Percentiles rank a stretch among this genome's conserved stretches.
These are phyloP conservation scores for Phalaenopsis equestris DNA, from an alignment of 106 monocot species.

Conservation along the genomic window DNA sequence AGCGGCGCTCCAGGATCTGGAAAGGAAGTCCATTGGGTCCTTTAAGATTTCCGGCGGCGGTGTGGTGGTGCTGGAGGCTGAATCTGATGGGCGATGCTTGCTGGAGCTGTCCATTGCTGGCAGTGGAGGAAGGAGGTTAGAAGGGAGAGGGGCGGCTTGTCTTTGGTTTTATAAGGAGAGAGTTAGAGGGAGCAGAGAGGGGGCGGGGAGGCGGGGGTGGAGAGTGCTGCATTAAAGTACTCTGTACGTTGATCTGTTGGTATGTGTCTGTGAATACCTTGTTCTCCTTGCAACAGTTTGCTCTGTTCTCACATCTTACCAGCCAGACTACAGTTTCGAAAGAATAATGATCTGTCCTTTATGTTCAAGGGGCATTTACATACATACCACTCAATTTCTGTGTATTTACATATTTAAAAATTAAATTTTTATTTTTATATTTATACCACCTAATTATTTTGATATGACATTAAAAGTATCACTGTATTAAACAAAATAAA, in stretches of 20 bases:
- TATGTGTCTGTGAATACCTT: not conserved
- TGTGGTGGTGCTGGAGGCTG: not conserved
- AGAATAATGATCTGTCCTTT: no score
- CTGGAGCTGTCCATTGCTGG: not conserved
- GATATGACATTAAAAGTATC: no score
- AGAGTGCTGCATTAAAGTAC: not conserved
- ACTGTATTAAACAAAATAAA: no score
- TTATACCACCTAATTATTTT: no score
- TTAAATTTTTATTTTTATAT: no score
- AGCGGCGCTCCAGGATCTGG: constrained; percentile 66
- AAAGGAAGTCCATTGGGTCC: constrained; percentile 85
- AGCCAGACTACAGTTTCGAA: not conserved
- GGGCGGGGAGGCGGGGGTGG: not conserved
- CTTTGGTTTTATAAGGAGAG: not conserved
- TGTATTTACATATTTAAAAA: no score
- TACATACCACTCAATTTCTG: no score
- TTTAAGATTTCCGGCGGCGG: not conserved
- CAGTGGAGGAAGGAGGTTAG: not conserved
- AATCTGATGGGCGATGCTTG: not conserved
- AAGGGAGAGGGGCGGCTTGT: not conserved
- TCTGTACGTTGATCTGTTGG: not conserved
- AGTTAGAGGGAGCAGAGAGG: not conserved
- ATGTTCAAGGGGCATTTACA: no score
- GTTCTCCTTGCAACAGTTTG: not conserved
- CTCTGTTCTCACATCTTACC: not conserved